Evolutionary conservation across 306 rosid species (phyloP).

Genomic region (Senna tora): DNA sequence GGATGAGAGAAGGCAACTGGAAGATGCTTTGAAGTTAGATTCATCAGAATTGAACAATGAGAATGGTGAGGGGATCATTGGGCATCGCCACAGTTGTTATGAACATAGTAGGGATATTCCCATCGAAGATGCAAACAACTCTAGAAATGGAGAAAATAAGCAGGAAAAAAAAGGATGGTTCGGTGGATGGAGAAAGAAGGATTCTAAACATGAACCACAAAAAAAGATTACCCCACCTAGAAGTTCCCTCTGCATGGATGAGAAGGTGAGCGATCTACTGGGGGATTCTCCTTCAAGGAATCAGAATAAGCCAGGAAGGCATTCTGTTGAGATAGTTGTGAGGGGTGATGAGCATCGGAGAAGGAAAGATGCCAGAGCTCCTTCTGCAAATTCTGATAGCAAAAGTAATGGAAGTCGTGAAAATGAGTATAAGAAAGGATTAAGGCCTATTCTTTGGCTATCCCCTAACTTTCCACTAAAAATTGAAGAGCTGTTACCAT

Average conservation of each 20-base stretch:
- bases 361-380: constrained; percentile 61
- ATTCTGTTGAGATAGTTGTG: constrained; percentile 68
- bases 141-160: constrained; percentile 65
- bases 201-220: constrained; percentile 57
- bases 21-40: constrained; percentile 83
- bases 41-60: constrained; percentile 61
- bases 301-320: constrained; percentile 79
- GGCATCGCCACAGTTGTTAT: constrained; percentile 72
- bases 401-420: constrained; percentile 72
- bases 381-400: constrained; percentile 58
- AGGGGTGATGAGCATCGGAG: constrained; percentile 80
- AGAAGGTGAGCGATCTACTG: constrained; percentile 85
- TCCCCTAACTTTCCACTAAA: constrained; percentile 87
- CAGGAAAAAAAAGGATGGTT: constrained; percentile 97
- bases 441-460: constrained; percentile 97
- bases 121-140: constrained; percentile 58
- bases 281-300: constrained; percentile 72
- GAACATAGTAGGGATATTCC: constrained; percentile 76
- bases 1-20: constrained; percentile 93
- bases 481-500: constrained; percentile 84
- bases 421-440: constrained; percentile 93
- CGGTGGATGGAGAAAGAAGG: constrained; percentile 95
- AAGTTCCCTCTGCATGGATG: constrained; percentile 82
- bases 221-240: constrained; percentile 77
- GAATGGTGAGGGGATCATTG: constrained; percentile 61